phyloP scores from a whole-genome alignment of 768 basidiomycete genomes.

The Pleurotus citrinopileatus region DNA sequence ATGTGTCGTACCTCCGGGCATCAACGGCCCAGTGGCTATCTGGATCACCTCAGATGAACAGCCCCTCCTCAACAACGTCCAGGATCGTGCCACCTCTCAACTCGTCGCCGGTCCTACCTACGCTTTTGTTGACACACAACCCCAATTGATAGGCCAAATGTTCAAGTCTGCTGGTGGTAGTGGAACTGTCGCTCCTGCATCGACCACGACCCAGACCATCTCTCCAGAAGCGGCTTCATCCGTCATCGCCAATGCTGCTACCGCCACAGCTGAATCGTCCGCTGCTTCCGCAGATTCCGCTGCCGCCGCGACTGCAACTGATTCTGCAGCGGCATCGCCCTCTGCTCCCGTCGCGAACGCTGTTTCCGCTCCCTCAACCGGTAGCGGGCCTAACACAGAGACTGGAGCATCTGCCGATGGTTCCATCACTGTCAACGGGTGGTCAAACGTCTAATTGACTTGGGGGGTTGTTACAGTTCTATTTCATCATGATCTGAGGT shows the following conservation, averaged over 20 bases:
- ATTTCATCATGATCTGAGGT: not conserved
- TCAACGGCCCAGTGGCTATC: slow-evolving; percentile 75
- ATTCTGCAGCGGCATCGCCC: slow-evolving; percentile 15
- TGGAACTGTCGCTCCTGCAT: slow-evolving; percentile 15
- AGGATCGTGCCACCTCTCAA: slow-evolving; percentile 48
- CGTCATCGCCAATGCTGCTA: slow-evolving; percentile 19
- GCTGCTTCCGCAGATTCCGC: slow-evolving; percentile 31
- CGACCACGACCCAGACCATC: slow-evolving; percentile 17
- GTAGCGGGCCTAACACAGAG: slow-evolving; percentile 35
- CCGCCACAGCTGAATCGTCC: slow-evolving; percentile 25
- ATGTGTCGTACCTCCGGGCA: slow-evolving; percentile 62
- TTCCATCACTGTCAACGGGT: slow-evolving; percentile 43
- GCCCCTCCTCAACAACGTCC: slow-evolving; percentile 61
- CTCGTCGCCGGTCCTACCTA: slow-evolving; percentile 72
- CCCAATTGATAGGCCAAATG: slow-evolving; percentile 49
- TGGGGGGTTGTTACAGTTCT: not conserved
- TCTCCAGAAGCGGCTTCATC: slow-evolving; percentile 18
- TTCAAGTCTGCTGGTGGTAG: slow-evolving; percentile 25
- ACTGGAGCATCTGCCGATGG: slow-evolving; percentile 42
- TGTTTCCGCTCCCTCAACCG: slow-evolving; percentile 15
- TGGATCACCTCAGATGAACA: slow-evolving; percentile 63
- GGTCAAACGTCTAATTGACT: slow-evolving; percentile 26
- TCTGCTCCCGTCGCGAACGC: slow-evolving; percentile 16
- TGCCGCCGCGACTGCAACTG: slow-evolving; percentile 21
- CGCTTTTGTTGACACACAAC: slow-evolving; percentile 60